Conservation (phyloP, 257 asterid species). For the Solanum appendiculatum region DNA sequence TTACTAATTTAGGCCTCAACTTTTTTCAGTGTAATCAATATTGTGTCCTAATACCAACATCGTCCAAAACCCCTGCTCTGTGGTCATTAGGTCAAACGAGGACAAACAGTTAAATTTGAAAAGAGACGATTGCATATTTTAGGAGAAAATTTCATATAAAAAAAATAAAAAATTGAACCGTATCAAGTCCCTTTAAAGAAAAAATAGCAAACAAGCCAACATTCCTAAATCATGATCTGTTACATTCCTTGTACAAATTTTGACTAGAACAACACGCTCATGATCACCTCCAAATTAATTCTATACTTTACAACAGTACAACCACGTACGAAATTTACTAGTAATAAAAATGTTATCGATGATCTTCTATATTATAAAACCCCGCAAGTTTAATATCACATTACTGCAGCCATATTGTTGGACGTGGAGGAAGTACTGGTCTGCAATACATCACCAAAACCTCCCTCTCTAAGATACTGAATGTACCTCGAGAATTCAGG, state of each 20-base stretch:
- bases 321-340: neutral
- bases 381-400: neutral
- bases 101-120: neutral
- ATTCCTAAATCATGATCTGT: neutral
- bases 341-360: neutral
- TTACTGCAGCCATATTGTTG: neutral
- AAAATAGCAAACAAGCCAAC: neutral
- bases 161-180: neutral
- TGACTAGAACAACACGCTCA: neutral
- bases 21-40: too few species aligned
- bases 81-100: too few species aligned
- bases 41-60: too few species aligned
- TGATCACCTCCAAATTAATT: neutral
- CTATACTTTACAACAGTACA: neutral
- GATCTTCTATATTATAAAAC: neutral
- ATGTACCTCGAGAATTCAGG: constrained; percentile 10
- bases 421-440: neutral
- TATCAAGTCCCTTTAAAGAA: neutral
- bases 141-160: neutral
- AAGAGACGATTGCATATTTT: neutral
- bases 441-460: neutral
- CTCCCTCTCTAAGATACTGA: neutral
- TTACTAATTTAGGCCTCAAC: too few species aligned
- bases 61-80: too few species aligned
- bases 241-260: neutral